Base-by-base conservation (phyloP, 805 yeast genomes). In the Scheffersomyces stipitis region DNA sequence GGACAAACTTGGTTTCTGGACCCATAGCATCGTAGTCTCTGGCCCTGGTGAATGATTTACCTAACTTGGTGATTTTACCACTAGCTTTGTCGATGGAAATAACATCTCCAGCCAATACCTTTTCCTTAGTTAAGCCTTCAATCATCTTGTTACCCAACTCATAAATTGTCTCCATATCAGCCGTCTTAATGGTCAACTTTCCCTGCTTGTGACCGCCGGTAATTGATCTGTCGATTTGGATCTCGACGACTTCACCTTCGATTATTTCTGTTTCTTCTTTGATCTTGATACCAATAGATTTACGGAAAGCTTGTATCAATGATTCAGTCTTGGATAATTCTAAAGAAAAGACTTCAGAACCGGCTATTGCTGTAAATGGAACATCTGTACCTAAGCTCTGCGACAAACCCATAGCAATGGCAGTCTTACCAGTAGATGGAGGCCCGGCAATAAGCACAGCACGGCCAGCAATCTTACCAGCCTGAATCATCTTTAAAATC, bases 121-220 rank as follows among this genome's bases (percentile, higher is more conserved):
- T 91, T 64, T 93, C 99, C 62, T 86, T 87, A 46, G 95, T 84
- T 58, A 93, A 76, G 3, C 96, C 86, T 51, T 89, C 96, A 56
- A 88, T 88, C 96, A 88, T 89, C 66, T 88, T 88, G 55, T 82
- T 81, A 39, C 96, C 96, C 55, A 88, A 73, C 66, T 93, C 99
- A 66, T 93, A 93, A 44, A 93, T 88, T 17, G 99, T 91, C 65
- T 95, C 99, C 96, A 93, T 95, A 61, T 93, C 96, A 28, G 98
- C 93, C 31, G 98, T 86, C 60, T 88, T 93, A 61, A 93, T 91
- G 14, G 99, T 93, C 53, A 95, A 80, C 65, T 93, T 93, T 29
- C 99, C 98, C 64, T 95, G 98, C 60, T 93, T 91, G 64, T 89
- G 96, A 34, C 99, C 99, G 28, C 99, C 99, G 7, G 96, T 86